Evolutionary conservation across 176 grass and related monocot genomes (phyloP), one percentile per base, ranked within the genome.

Genomic region (Cocos nucifera): DNA sequence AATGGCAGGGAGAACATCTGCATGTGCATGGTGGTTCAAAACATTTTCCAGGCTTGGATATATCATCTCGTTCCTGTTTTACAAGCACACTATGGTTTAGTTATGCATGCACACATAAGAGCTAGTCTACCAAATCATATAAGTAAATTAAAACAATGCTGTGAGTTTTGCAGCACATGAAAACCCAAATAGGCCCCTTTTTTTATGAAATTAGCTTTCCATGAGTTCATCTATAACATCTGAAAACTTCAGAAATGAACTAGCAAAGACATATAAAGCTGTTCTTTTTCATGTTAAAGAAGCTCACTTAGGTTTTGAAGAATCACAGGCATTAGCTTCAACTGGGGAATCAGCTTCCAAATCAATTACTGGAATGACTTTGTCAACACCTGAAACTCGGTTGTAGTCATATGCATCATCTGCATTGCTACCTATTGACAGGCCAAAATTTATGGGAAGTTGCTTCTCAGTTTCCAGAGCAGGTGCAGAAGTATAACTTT

Each of bases 1-100:
- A 51, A 91, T 83, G 54, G 61, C 73, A 59, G 82, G 78, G 69
- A 98, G 75, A 51, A 76, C 75, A 54, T 83, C 77, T 2, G 80
- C 75, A 78, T 76, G 79, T n/a, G 56, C 39, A 6, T 58, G 22
- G 50, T 81, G 75, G 28, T 79, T 67, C 66, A 78, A 58, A 50
- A 89, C 80, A 72, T 85, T 86, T 53, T 89, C 94, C 58, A 75
- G 73, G 64, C 71, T 82, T 49, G 83, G 62, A 83, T 89, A 92
- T 24, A 73, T 65, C 57, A 75, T 65, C 25, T 73, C 78, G 6
- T 55, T 85, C 75, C 79, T 85, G 75, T 56, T 70, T 51, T 15
- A 25, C 51, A 51, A 82, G 19, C 50, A 74, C 19, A 63, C 50
- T 49, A 62, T 62, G 67, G 35, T 44, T 44, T 44, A 44, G 35